Evolutionary conservation across 1,284 basidiomycete species (phyloP).

Genomic region (Trametes pubescens): DNA sequence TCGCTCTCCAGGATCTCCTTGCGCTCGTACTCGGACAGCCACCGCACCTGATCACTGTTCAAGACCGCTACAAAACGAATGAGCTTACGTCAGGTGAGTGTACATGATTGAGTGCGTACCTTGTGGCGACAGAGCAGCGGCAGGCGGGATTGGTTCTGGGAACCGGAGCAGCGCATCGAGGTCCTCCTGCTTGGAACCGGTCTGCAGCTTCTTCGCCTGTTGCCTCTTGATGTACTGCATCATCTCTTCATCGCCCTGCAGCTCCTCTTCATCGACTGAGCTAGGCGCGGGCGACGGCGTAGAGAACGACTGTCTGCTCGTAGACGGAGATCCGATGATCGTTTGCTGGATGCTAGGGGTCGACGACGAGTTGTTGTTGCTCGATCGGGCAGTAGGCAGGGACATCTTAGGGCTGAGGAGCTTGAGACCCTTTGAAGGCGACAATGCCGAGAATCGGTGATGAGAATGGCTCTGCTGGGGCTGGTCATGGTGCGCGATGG

Average conservation of each 20-base stretch:
- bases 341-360: slow-evolving; percentile 61
- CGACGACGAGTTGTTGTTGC: slow-evolving; percentile 49
- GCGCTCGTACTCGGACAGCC: slow-evolving; percentile 86
- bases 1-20: slow-evolving; percentile 93
- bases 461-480: slow-evolving; percentile 43
- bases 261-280: slow-evolving; percentile 88
- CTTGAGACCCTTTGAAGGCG: slow-evolving; percentile 84
- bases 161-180: slow-evolving; percentile 91
- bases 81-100: slow-evolving; percentile 23
- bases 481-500: slow-evolving; percentile 50
- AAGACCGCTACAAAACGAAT: slow-evolving; percentile 58
- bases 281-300: slow-evolving; percentile 83
- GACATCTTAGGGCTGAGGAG: slow-evolving; percentile 81
- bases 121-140: slow-evolving; percentile 71
- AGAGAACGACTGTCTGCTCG: slow-evolving; percentile 77
- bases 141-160: slow-evolving; percentile 87
- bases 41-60: slow-evolving; percentile 65
- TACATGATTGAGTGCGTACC: slow-evolving; percentile 56
- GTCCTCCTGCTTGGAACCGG: slow-evolving; percentile 85
- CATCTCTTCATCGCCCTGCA: slow-evolving; percentile 97
- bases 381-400: slow-evolving; percentile 60
- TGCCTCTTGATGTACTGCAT: slow-evolving; percentile 91
- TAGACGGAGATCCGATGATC: slow-evolving; percentile 68
- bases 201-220: slow-evolving; percentile 87
- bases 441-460: slow-evolving; percentile 81